A percentile compares a stretch with the other conserved stretches of the same genome.
These are phyloP conservation scores for Talaromyces ruber DNA, from an alignment of 495 filamentous ascomycete species.

Conservation along the genomic window DNA sequence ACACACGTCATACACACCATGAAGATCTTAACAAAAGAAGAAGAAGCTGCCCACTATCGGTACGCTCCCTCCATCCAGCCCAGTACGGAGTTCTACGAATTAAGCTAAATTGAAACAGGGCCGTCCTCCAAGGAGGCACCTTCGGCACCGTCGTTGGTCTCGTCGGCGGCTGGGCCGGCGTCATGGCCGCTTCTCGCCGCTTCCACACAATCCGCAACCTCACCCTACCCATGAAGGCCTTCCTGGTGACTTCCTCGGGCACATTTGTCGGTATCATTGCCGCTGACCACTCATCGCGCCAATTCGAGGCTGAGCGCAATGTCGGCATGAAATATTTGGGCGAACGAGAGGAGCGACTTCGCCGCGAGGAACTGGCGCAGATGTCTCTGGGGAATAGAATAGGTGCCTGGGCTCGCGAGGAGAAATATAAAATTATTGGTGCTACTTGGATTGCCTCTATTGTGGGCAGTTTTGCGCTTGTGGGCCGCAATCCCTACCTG, in stretches of 20 bases:
- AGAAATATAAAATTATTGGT: conserved; percentile 86
- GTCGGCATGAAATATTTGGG: conserved; percentile 53
- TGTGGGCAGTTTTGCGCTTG: conserved; percentile 64
- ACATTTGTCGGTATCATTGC: conserved; percentile 81
- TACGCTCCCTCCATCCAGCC: conserved; percentile 21
- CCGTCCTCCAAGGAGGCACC: conserved; percentile 71
- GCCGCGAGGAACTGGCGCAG: conserved; percentile 35
- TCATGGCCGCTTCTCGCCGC: conserved; percentile 50
- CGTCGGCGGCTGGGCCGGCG: conserved; percentile 52
- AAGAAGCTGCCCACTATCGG: conserved; percentile 64
- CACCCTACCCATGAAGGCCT: conserved; percentile 80
- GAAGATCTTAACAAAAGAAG: conserved; percentile 93
- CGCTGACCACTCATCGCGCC: conserved; percentile 71
- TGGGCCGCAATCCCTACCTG: conserved; percentile 71
- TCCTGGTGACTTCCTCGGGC: conserved; percentile 73
- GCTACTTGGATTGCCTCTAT: conserved; percentile 78
- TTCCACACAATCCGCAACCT: conserved; percentile 69
- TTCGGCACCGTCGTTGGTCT: conserved; percentile 61
- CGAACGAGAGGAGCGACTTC: conserved; percentile 49
- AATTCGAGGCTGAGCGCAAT: conserved; percentile 63
- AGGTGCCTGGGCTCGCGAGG: conserved; percentile 56
- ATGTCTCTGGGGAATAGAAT: conserved; percentile 48
- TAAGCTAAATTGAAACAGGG: conserved; percentile 25
- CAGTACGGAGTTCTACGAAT: neutral
- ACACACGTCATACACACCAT: conserved; percentile 36